Base-by-base conservation (phyloP, 2,329 filamentous ascomycete species). In the Exophiala bonariae region DNA sequence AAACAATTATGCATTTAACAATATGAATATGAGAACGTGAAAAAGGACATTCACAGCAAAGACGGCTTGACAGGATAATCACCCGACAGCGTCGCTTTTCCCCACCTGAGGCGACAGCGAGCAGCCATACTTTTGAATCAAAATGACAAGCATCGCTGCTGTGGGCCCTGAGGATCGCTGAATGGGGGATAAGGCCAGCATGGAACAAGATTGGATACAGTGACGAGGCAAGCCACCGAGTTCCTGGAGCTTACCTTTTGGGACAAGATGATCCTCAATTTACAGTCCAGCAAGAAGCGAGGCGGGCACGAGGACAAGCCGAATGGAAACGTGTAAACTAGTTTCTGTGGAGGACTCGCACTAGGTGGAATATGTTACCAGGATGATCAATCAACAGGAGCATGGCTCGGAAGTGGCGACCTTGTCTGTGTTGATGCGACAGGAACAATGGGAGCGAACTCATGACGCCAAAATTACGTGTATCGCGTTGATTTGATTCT, bases 321-420 rank as follows among this genome's bases (percentile, higher is more conserved):
- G 49, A 49, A 47, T 41, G 45, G 42, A 49, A 55, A 55, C 45
- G 46, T 52, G 52, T 46, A 22, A 46, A 28, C 36, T 55, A 52
- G 52, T 49, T 26, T 49, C 42, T 35, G 52, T 34, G 22, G 42
- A 50, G 39, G 37, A 39, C 14, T 38, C 33, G 38, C 38, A 40
- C 45, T 47, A 47, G 17, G 40, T 33, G 14, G 38, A 11, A 38
- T 34, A 36, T 18, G 30, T 18, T 39, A 18, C 28, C 6, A 30
- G 31, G 39, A 32, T 30, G 34, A 20, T 37, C 10, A 37, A 20
- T n/a, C 33, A 30, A 31, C 44, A 23, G 20, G 22, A 23, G 18
- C 39, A 42, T 32, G 38, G 42, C n/a, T 31, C 32, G 18, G 37
- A 42, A 26, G 32, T 34, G 40, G 50, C 42, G 50, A 44, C 50